Evolutionary conservation across 371 early-diverging fungal species (phyloP).

Genomic region (Capillidium heterosporum): DNA sequence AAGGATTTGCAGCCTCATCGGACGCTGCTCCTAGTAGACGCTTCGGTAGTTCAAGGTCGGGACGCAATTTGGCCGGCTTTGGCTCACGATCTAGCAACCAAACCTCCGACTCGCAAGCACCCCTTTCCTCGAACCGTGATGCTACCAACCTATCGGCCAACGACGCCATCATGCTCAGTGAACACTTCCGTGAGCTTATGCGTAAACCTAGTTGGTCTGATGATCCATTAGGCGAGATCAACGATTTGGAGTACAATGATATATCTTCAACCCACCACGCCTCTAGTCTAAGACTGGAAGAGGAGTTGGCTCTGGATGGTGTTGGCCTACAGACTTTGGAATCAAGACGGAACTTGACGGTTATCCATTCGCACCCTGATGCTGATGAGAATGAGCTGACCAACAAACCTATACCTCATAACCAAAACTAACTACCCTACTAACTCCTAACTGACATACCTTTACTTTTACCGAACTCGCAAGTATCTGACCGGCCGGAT

Average conservation of each 20-base stretch:
- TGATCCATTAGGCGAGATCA: background rate
- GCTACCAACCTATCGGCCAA: constrained; percentile 4
- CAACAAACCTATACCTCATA: no score
- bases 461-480: no score
- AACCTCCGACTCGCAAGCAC: background rate
- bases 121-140: background rate
- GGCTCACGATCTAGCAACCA: background rate
- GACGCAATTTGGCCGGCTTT: no score
- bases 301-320: constrained; percentile 2
- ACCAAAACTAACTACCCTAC: no score
- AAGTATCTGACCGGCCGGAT: no score
- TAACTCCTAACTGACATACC: no score
- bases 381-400: background rate
- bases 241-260: background rate
- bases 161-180: constrained; percentile 7
- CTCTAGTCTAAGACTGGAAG: background rate
- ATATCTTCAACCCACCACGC: no score
- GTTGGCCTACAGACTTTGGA: constrained; percentile 2
- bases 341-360: background rate
- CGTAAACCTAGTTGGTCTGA: constrained; percentile 9
- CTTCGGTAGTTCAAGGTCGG: background rate
- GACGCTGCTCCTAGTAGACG: background rate
- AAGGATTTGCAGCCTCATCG: no score
- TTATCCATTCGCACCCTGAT: background rate
- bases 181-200: constrained; percentile 5